These are phyloP conservation scores for Posidonia oceanica DNA, from an alignment of 116 monocot species.

Conservation along the genomic window DNA sequence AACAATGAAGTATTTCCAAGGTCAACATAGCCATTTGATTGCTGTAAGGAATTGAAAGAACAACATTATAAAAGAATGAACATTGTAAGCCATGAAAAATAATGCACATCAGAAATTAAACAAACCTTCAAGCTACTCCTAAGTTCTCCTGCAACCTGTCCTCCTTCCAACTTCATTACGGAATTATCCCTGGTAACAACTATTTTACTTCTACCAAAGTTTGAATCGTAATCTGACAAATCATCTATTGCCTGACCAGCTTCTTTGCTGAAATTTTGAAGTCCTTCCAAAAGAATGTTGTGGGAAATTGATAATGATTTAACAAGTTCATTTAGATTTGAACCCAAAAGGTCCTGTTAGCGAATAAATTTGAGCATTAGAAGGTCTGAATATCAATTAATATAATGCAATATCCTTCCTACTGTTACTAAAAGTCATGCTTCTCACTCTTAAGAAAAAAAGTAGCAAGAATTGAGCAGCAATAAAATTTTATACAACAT, in stretches of 20 bases:
- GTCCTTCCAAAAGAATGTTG: constrained; percentile 54
- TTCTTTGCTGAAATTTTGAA: constrained; percentile 51
- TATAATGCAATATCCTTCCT: no score
- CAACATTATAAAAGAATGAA: neutral
- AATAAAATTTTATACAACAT: no score
- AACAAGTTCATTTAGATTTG: constrained; percentile 52
- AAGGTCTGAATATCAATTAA: no score
- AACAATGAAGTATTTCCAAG: constrained; percentile 49
- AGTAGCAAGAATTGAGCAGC: no score
- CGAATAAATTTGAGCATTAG: no score
- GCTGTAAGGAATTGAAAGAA: constrained; percentile 24
- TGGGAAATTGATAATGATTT: constrained; percentile 56
- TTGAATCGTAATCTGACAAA: constrained; percentile 34
- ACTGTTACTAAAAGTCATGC: no score
- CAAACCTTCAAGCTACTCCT: constrained; percentile 56
- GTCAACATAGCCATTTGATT: constrained; percentile 46
- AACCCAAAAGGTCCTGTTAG: constrained; percentile 10
- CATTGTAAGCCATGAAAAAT: neutral
- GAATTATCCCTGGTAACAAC: constrained; percentile 12
- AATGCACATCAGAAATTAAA: constrained; percentile 2
- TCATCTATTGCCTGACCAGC: constrained; percentile 56
- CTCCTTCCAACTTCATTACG: constrained; percentile 23
- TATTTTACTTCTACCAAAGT: constrained; percentile 38
- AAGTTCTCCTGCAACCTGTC: constrained; percentile 35
- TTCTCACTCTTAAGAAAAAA: no score